Percentiles rank a stretch among this genome's conserved stretches.
phyloP scores from a whole-genome alignment of 2,329 filamentous ascomycete species.

The Penicillium sp. region DNA sequence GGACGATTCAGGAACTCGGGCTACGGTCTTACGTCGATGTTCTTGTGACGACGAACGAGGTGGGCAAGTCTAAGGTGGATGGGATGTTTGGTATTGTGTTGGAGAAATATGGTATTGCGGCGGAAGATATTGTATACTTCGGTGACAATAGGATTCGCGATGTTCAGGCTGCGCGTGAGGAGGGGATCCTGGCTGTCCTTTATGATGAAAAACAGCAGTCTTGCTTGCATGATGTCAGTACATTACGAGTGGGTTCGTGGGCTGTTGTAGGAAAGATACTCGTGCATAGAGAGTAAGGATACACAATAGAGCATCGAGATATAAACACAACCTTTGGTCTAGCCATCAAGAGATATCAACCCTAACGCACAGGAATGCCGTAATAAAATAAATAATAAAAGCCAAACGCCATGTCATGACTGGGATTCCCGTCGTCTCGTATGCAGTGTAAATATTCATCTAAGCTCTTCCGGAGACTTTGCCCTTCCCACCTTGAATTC shows the following conservation, averaged over 20 bases:
- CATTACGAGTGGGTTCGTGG: slow-evolving; percentile 13
- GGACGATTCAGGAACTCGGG: slow-evolving; percentile 33
- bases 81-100: slow-evolving; percentile 25
- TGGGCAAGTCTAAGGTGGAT: slow-evolving; percentile 27
- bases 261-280: slow-evolving; percentile 3
- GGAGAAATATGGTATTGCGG: slow-evolving; percentile 15
- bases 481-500: slow-evolving; percentile 38
- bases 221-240: background rate
- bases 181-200: slow-evolving; percentile 20
- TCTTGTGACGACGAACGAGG: slow-evolving; percentile 29
- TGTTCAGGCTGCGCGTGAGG: slow-evolving; percentile 19
- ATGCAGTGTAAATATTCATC: slow-evolving; percentile 13
- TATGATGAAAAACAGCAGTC: slow-evolving; percentile 13
- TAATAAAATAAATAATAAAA: slow-evolving; percentile 12
- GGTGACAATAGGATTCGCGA: slow-evolving; percentile 25
- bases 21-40: slow-evolving; percentile 23
- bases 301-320: background rate
- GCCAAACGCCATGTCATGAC: slow-evolving; percentile 21
- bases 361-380: slow-evolving; percentile 15
- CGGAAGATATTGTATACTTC: slow-evolving; percentile 21
- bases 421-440: slow-evolving; percentile 20
- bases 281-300: slow-evolving; percentile 5
- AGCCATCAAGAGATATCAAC: slow-evolving; percentile 12
- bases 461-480: slow-evolving; percentile 28
- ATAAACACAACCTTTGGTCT: slow-evolving; percentile 18